Percentiles rank a stretch among this genome's conserved stretches.
Evolutionary conservation across 768 basidiomycete genomes (phyloP).

Genomic region (Mycena olivaceomarginata): DNA sequence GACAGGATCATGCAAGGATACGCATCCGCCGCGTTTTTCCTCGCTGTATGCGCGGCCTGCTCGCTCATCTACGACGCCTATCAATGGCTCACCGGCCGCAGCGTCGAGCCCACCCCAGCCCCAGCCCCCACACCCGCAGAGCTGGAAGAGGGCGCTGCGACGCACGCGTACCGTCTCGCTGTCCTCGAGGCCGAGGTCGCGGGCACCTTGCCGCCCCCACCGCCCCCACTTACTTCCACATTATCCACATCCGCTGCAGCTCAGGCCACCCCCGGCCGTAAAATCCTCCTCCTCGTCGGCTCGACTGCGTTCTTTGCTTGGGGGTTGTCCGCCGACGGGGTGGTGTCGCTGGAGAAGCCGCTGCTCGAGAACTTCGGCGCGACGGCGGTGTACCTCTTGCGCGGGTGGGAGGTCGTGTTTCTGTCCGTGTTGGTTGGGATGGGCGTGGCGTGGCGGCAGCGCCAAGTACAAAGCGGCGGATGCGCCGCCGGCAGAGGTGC

Average conservation of each 20-base stretch:
- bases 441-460: neutral
- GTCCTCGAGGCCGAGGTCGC: slow-evolving; percentile 5
- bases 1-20: slow-evolving; percentile 8
- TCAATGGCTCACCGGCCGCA: slow-evolving; percentile 14
- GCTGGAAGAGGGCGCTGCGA: slow-evolving; percentile 25
- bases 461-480: neutral
- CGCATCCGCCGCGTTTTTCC: neutral
- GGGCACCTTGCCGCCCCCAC: neutral
- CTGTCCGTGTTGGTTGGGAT: neutral
- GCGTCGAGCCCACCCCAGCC: neutral
- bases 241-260: neutral
- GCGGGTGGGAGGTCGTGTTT: slow-evolving; percentile 9
- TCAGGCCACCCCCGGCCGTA: neutral
- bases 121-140: slow-evolving; percentile 6
- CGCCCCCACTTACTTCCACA: neutral
- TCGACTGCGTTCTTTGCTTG: neutral
- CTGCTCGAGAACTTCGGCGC: slow-evolving; percentile 22
- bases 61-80: neutral
- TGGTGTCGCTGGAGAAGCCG: slow-evolving; percentile 12
- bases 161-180: neutral
- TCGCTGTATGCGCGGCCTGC: neutral
- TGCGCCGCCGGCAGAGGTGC: neutral
- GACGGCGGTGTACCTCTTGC: slow-evolving; percentile 7
- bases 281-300: neutral
- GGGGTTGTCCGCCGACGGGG: neutral